Evolutionary conservation across 257 asterid genomes (phyloP).

Genomic region (Capsicum baccatum): DNA sequence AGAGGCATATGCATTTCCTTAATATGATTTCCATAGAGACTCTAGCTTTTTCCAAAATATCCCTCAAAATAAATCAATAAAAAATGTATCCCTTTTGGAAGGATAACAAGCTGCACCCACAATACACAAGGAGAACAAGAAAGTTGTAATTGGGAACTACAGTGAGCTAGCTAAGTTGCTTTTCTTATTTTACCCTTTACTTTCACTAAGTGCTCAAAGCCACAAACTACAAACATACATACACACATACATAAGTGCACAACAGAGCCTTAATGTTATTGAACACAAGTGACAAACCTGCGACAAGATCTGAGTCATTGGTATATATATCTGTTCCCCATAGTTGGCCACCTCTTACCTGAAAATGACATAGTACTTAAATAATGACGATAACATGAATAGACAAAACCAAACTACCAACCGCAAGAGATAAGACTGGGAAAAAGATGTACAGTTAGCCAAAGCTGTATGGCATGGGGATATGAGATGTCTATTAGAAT

Average conservation of each 20-base stretch:
- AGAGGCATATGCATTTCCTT: slow-evolving; percentile 3
- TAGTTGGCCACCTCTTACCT: slow-evolving; percentile 96
- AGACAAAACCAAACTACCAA: slow-evolving; percentile 26
- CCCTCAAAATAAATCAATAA: slow-evolving; percentile 6
- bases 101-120: neutral
- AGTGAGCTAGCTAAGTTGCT: neutral
- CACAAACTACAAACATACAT: neutral
- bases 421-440: slow-evolving; percentile 16
- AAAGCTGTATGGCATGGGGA: slow-evolving; percentile 6
- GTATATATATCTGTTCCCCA: slow-evolving; percentile 99
- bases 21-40: neutral
- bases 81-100: neutral
- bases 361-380: slow-evolving; percentile 46
- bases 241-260: neutral
- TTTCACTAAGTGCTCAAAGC: neutral
- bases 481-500: slow-evolving; percentile 19
- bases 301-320: slow-evolving; percentile 97
- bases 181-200: slow-evolving; percentile 16
- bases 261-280: neutral
- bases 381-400: slow-evolving; percentile 25
- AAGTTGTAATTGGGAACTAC: slow-evolving; percentile 13
- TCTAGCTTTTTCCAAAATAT: neutral
- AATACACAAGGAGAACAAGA: slow-evolving; percentile 13
- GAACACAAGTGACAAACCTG: slow-evolving; percentile 53
- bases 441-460: neutral